phyloP scores from a whole-genome alignment of 352 stramenopile species.

The Thraustochytrium sp. region DNA sequence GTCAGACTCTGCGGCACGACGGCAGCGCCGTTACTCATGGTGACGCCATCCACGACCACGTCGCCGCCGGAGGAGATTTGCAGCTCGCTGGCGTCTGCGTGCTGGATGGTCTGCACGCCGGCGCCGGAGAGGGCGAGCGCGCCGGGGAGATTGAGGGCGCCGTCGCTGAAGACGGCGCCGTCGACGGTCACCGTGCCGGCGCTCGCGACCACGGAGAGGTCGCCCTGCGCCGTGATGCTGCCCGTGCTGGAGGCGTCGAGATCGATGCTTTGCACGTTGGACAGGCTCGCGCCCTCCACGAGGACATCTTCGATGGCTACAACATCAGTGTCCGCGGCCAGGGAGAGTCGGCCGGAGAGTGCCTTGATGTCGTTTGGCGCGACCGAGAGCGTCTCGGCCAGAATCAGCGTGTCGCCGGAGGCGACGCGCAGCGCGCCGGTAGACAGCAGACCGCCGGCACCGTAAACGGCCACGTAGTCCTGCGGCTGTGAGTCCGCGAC shows the following conservation, averaged over 20 bases:
- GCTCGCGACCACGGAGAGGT: background rate
- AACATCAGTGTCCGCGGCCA: background rate
- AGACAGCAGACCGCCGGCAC: background rate
- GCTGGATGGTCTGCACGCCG: background rate
- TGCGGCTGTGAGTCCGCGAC: background rate
- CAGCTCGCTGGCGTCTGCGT: background rate
- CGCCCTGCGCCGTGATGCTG: background rate
- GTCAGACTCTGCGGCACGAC: background rate
- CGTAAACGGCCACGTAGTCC: background rate
- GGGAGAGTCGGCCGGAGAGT: background rate
- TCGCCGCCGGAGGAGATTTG: background rate
- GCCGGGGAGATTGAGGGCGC: background rate
- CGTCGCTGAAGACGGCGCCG: background rate
- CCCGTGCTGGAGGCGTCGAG: background rate
- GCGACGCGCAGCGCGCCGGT: background rate
- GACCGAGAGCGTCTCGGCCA: background rate
- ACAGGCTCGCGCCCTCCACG: background rate
- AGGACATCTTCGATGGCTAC: background rate
- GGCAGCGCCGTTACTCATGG: background rate
- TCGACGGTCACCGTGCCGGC: background rate
- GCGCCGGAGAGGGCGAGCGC: background rate
- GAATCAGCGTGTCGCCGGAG: background rate
- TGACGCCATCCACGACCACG: background rate
- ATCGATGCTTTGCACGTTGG: background rate
- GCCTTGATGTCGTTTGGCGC: background rate